Percentiles rank a stretch among this genome's conserved stretches.
Conservation (phyloP, 78 protist species). For the Dictyostelium brefeldianum region DNA sequence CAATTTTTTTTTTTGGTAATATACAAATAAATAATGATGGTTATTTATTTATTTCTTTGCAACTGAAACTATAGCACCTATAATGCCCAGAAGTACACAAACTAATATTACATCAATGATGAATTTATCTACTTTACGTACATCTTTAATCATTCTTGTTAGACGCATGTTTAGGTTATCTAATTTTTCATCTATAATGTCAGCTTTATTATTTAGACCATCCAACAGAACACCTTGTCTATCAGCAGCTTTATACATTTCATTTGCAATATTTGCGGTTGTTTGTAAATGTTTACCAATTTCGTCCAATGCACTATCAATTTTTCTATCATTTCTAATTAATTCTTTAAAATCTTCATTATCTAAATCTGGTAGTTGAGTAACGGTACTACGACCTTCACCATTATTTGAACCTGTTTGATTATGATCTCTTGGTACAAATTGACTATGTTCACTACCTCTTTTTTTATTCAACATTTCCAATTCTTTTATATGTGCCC, state of each 20-base stretch:
- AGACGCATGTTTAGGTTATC: conserved; percentile 60
- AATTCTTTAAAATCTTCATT: conserved; percentile 72
- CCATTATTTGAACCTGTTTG: not conserved
- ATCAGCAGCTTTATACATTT: conserved; percentile 52
- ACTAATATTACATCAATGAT: conserved; percentile 57
- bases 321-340: conserved; percentile 46
- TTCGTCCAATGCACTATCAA: conserved; percentile 4
- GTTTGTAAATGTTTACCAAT: not conserved
- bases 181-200: conserved; percentile 46
- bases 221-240: conserved; percentile 57
- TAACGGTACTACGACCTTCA: not conserved
- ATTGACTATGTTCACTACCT: conserved; percentile 45
- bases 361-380: conserved; percentile 65
- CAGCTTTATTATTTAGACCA: conserved; percentile 44
- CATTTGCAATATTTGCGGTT: conserved; percentile 46
- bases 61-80: conserved; percentile 24
- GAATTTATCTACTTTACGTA: conserved; percentile 70
- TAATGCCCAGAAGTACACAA: conserved; percentile 50
- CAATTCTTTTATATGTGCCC: conserved; percentile 47
- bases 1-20: not conserved
- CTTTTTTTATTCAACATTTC: conserved; percentile 56
- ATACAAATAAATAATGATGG: not conserved
- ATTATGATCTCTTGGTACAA: conserved; percentile 35
- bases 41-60: not conserved
- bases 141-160: conserved; percentile 56